Base-by-base conservation (phyloP, 164 flowering plant genomes). In the Liriodendron chinense region DNA sequence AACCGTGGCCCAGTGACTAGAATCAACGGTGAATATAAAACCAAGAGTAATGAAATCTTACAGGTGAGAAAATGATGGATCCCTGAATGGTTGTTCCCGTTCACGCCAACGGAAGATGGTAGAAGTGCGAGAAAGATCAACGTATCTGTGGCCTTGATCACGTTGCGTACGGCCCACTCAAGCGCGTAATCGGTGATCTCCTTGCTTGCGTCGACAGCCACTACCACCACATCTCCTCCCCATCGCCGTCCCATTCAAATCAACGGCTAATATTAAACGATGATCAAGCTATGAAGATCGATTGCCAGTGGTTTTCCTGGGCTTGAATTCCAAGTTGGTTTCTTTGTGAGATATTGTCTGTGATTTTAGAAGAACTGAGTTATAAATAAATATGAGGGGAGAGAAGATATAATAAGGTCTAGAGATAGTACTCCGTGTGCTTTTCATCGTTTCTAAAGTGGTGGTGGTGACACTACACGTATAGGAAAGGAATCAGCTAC, bases 131-230 rank as follows among this genome's bases (percentile, higher is more conserved):
- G 79, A 16, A 84, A 49, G 66, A 84, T 68, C 4, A 84, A 43
- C 23, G 82, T 69, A 71, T 84, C 86, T 67, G 12, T 70, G 26
- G 83, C 26, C 28, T 78, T 80, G 76, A 80, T 73, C 62, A 82
- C 79, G 47, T 82, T 84, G 20, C 73, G 68, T 1, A 84, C 72
- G 3, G 83, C 82, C 85, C 86, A 84, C 79, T 84, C 85, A 1
- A 84, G 83, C 0, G 86, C 77, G 64, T 78, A 72, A 57, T 77
- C 86, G 47, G 83, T 82, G 49, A 84, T 78, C 75, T 84, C 86
- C 69, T 77, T 82, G 72, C 79, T 82, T 26, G 82, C 86, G 75
- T 84, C 85, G 34, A 84, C 79, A 53, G 85, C 83, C 28, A 84
- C 83, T 34, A 84, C 9, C n/a, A 80, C 80, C 74, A 80, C 85